phyloP scores from a whole-genome alignment of 371 early-diverging fungal species.

The Actinomortierella wolfii region DNA sequence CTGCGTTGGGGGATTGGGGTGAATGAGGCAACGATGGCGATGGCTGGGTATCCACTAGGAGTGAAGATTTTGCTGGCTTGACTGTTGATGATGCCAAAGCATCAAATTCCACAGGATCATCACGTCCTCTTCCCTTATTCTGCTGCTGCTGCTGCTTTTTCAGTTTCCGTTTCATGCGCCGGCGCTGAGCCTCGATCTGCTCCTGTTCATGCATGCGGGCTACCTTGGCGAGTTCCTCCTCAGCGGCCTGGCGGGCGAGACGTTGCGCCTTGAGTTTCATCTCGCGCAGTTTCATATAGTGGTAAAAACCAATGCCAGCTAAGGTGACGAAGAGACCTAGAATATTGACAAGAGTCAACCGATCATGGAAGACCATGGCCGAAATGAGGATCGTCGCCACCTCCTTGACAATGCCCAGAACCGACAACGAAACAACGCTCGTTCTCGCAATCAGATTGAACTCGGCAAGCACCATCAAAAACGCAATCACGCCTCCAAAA shows the following conservation, averaged over 20 bases:
- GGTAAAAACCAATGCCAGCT: slow-evolving; percentile 65
- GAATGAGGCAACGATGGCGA: no score
- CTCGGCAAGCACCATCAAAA: slow-evolving; percentile 70
- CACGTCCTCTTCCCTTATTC: no score
- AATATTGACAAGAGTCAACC: slow-evolving; percentile 60
- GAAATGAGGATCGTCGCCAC: slow-evolving; percentile 65
- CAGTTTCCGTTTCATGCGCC: no score
- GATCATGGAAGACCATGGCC: slow-evolving; percentile 65
- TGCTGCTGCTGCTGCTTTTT: no score
- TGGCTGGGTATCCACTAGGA: no score
- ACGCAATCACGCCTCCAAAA: slow-evolving; percentile 63
- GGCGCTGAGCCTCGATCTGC: no score
- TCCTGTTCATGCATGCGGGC: no score
- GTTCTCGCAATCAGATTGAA: slow-evolving; percentile 68
- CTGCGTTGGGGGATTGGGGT: no score
- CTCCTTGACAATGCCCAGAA: slow-evolving; percentile 78
- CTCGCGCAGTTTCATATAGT: slow-evolving; percentile 46
- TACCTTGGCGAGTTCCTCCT: slow-evolving; percentile 13
- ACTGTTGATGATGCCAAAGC: no score
- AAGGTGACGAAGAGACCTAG: slow-evolving; percentile 66
- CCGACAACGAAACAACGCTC: slow-evolving; percentile 69
- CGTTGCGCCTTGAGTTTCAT: slow-evolving; percentile 20
- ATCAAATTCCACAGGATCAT: no score
- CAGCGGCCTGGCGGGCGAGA: slow-evolving; percentile 10
- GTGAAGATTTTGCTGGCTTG: no score